Evolutionary conservation across 2,329 filamentous ascomycete genomes (phyloP), one percentile per base, ranked within the genome.

Genomic region (Gyromitra esculenta): DNA sequence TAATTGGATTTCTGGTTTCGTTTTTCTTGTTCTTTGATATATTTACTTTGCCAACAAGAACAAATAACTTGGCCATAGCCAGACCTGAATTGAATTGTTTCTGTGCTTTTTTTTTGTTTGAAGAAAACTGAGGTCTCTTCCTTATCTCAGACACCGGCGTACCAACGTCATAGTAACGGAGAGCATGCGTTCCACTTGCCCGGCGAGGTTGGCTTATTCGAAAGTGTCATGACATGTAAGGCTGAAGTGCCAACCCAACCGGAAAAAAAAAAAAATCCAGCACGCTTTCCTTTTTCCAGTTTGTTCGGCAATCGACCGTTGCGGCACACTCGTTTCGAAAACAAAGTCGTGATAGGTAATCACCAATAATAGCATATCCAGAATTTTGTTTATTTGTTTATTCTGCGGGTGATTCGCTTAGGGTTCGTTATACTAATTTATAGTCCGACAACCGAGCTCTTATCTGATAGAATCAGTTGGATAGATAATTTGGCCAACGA

Each of bases 241-340:
- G 6, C 48, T 18, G n/a, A n/a, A 52, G 48, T 52, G 48, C n/a
- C 48, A 52, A 52, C 48, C 48, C 48, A 52, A 52, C 48, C 48
- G n/a, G 48, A 52, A 52, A 52, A 52, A 52, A 52, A 21, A 18
- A 52, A 52, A 21, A 1, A n/a, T 52, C 48, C 18, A n/a, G 18
- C 48, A 8, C 8, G 18, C n/a, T 52, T 52, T 52, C 8, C 48
- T 52, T 52, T 21, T 52, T 52, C 48, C 48, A 52, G 18, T 8
- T 18, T 9, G 18, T 21, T 21, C 18, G 15, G 8, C 18, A 52
- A 18, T n/a, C 48, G 48, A 52, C 48, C 48, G 48, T 52, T 21
- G 48, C 48, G 8, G 8, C 48, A 52, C 48, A 21, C 48, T 52
- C 8, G 18, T 52, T 52, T 52, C 48, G 18, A 8, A 52, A 52